Evolutionary conservation across 2,329 filamentous ascomycete species (phyloP).

Genomic region (Calonectria fujianensis): DNA sequence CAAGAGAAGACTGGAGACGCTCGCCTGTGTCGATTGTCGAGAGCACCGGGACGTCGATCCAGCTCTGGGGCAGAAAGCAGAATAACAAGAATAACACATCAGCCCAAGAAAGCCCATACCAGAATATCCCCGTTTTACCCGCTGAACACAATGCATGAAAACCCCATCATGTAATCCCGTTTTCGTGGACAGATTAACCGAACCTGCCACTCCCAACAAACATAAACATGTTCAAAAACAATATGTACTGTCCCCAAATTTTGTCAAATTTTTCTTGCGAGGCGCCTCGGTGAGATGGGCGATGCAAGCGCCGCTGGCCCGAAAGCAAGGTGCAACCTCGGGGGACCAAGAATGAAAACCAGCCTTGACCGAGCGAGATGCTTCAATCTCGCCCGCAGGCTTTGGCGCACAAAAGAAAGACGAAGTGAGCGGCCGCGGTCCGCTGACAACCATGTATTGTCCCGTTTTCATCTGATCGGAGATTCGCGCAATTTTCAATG

Average conservation of each 20-base stretch:
- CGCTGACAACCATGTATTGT: slow-evolving; percentile 42
- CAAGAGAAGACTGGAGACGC: slow-evolving; percentile 21
- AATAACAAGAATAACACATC: slow-evolving; percentile 47
- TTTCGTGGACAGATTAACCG: slow-evolving; percentile 52
- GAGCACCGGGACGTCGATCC: slow-evolving; percentile 41
- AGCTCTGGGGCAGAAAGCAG: slow-evolving; percentile 37
- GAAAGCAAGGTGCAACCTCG: slow-evolving; percentile 4
- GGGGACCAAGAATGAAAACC: slow-evolving; percentile 41
- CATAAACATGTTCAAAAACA: slow-evolving; percentile 44
- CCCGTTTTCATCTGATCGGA: slow-evolving; percentile 35
- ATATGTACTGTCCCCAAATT: slow-evolving; percentile 58
- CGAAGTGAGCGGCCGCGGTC: slow-evolving; percentile 41
- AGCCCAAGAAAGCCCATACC: slow-evolving; percentile 52
- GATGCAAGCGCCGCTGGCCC: neutral
- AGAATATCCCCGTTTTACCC: slow-evolving; percentile 57
- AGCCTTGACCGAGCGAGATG: slow-evolving; percentile 34
- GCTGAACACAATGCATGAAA: slow-evolving; percentile 63
- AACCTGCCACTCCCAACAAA: slow-evolving; percentile 50
- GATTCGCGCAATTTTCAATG: slow-evolving; percentile 29
- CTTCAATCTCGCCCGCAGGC: slow-evolving; percentile 36
- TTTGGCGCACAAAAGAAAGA: slow-evolving; percentile 45
- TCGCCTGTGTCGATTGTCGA: slow-evolving; percentile 13
- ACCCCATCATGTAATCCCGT: slow-evolving; percentile 58
- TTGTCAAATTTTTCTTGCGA: slow-evolving; percentile 44
- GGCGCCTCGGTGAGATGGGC: slow-evolving; percentile 14